phyloP scores from a whole-genome alignment of 257 asterid species.

The Perilla frutescens region DNA sequence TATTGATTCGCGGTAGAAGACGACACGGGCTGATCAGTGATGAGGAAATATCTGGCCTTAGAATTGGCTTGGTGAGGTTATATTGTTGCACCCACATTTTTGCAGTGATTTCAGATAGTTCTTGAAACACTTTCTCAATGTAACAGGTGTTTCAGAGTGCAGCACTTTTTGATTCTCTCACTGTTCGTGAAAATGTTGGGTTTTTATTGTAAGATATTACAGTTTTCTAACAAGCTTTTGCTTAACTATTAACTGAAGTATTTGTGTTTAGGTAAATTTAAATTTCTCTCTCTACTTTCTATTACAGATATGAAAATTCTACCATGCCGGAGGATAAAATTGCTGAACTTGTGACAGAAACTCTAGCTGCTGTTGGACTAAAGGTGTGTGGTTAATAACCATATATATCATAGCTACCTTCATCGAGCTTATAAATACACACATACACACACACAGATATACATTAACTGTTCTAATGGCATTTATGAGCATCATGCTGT shows the following conservation, averaged over 20 bases:
- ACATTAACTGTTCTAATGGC: conserved; percentile 16
- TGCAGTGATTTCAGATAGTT: conserved; percentile 35
- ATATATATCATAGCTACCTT: conserved; percentile 15
- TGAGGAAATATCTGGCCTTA: conserved; percentile 94
- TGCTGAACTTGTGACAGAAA: conserved; percentile 84
- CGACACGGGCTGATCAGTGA: conserved; percentile 94
- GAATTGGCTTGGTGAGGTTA: conserved; percentile 92
- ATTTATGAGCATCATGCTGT: not conserved
- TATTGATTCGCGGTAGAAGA: conserved; percentile 80
- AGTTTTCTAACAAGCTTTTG: conserved; percentile 21
- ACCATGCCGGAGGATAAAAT: conserved; percentile 85
- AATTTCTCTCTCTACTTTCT: conserved; percentile 17
- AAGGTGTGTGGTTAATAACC: conserved; percentile 61
- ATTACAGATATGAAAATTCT: conserved; percentile 87
- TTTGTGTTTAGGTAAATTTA: conserved; percentile 21
- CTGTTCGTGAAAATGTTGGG: conserved; percentile 98
- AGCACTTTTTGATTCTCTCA: conserved; percentile 95
- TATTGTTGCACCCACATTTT: conserved; percentile 19
- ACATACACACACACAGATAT: not conserved
- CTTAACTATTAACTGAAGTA: conserved; percentile 1
- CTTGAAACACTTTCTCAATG: conserved; percentile 36
- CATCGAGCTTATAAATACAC: not conserved
- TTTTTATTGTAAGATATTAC: conserved; percentile 80
- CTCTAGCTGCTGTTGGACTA: conserved; percentile 97
- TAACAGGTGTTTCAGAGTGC: conserved; percentile 98